Conservation (phyloP, 176 grass and related monocot genomes). For the Hsuehochloa calcarea region DNA sequence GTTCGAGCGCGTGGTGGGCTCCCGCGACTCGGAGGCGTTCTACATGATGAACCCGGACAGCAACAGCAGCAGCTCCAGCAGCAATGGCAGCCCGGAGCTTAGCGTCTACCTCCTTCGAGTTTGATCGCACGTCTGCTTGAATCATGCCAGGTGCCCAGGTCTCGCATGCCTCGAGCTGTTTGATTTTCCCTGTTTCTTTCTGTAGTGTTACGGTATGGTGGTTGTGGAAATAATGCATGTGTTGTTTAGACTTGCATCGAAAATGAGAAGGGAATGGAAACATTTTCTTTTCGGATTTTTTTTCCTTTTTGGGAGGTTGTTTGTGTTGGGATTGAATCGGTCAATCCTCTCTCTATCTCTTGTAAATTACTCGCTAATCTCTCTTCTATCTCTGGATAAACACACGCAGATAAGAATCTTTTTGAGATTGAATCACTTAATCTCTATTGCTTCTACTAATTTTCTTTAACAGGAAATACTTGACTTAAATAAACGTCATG, state of each 20-base stretch:
- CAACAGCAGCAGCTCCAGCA: constrained; percentile 18
- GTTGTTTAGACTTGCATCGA: constrained; percentile 4
- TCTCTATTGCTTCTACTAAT: too few species aligned
- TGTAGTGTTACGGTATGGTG: constrained; percentile 15
- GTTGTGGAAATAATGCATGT: constrained; percentile 24
- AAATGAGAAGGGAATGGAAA: neutral
- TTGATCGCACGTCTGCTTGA: constrained; percentile 43
- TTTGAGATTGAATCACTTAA: too few species aligned
- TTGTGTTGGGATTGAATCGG: too few species aligned
- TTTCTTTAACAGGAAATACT: too few species aligned
- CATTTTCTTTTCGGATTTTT: neutral
- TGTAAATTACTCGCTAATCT: too few species aligned
- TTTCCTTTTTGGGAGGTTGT: neutral
- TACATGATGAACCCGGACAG: constrained; percentile 99
- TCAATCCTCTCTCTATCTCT: too few species aligned
- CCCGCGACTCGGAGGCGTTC: constrained; percentile 93
- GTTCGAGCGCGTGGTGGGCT: constrained; percentile 89
- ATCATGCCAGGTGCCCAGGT: neutral
- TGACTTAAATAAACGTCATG: too few species aligned
- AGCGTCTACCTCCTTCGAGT: constrained; percentile 91
- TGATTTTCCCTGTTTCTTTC: neutral
- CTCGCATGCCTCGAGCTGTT: constrained; percentile 31
- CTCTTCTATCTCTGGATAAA: too few species aligned
- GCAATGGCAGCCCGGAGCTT: constrained; percentile 73
- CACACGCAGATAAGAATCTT: too few species aligned